Percentiles rank a stretch among this genome's conserved stretches.
Evolutionary conservation across 2,329 filamentous ascomycete species (phyloP).

Genomic region (Pestalotiopsis sp.): DNA sequence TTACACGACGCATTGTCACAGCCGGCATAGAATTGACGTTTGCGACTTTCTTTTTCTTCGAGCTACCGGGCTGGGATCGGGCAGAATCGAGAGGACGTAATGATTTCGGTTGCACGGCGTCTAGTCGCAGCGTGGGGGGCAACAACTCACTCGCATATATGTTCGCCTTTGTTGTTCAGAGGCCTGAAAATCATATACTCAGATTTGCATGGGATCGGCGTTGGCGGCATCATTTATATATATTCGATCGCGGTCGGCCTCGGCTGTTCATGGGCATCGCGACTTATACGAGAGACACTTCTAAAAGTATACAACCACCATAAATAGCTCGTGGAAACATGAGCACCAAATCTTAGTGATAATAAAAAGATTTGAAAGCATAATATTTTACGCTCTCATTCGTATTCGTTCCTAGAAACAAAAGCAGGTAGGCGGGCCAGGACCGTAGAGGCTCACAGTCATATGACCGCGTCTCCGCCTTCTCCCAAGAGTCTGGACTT

Average conservation of each 20-base stretch:
- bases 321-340: not conserved
- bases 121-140: not conserved
- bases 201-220: constrained; percentile 10
- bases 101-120: not conserved
- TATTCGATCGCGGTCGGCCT: not conserved
- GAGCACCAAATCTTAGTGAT: too few species aligned
- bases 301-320: not conserved
- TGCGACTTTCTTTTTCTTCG: not conserved
- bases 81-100: not conserved
- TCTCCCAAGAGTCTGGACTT: too few species aligned
- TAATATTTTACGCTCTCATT: too few species aligned
- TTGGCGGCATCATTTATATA: constrained; percentile 1
- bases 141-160: not conserved
- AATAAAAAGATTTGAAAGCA: too few species aligned
- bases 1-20: not conserved
- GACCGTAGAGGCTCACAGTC: too few species aligned
- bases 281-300: not conserved
- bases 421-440: too few species aligned
- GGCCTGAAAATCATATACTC: not conserved
- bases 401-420: too few species aligned
- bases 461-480: too few species aligned
- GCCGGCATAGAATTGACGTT: not conserved
- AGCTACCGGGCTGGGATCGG: constrained; percentile 1
- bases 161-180: not conserved
- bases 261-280: not conserved